Evolutionary conservation across 192 early-diverging fungal species (phyloP), one percentile per base, ranked within the genome.

Genomic region (Umbelopsis ramanniana): DNA sequence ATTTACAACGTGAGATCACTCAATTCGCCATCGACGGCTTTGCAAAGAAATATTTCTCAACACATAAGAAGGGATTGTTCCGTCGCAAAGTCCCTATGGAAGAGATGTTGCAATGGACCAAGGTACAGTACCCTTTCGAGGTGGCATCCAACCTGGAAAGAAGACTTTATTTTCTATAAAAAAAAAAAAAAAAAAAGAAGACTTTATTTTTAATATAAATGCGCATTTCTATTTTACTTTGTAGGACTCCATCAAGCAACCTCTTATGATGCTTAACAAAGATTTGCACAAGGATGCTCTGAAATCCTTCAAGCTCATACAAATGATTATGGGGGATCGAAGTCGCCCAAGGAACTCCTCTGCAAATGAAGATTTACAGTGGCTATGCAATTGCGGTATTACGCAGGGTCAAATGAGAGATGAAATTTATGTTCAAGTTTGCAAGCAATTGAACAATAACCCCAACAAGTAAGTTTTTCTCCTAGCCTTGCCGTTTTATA

Each of bases 361-460:
- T 37, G 79, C 84, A 45, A 76, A 85, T 75, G 76, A 83, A 52
- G 90, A 95, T 68, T 89, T 93, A 21, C 93, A 95, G 69, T 85
- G 85, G 74, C 78, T 99, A 37, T 82, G 95, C 47, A 89, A 92
- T 75, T 83, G 82, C 23, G 96, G 95, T 17, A 89, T 97, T 23
- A 76, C 83, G n/a, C 76, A 83, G 46, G 92, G 88, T 35, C 84
- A 88, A 37, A 79, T 99, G 76, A 86, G 96, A 38, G 97, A 99
- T 76, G 97, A 99, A 77, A 93, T 96, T 53, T 95, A 94, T 72
- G 94, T 96, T 47, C 96, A 97, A 85, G 76, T 97, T 24, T 94
- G 93, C 84, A 96, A 96, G 78, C 95, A 96, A 72, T 73, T 95
- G 40, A 90, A 87, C 8, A 79, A 89, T 21, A 95, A 96, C 67